phyloP scores from a whole-genome alignment of 345 rosid species.

The Gossypium thurberi region DNA sequence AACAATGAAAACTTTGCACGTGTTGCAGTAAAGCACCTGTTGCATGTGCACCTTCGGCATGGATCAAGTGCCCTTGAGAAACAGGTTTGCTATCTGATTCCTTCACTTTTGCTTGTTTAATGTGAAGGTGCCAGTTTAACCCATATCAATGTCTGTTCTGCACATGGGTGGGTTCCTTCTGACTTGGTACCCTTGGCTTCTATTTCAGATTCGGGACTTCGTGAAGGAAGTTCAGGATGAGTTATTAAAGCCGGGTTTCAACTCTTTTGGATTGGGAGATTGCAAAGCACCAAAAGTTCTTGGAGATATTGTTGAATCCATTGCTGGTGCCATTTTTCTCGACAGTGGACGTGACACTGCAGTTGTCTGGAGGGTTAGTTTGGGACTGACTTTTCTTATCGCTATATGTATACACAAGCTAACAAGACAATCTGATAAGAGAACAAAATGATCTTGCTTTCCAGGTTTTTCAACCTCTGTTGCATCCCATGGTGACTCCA shows the following conservation, averaged over 20 bases:
- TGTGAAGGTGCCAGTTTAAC: neutral
- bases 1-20: constrained; percentile 98
- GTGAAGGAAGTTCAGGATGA: constrained; percentile 83
- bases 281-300: constrained; percentile 99
- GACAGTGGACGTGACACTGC: constrained; percentile 72
- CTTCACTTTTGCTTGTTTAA: neutral
- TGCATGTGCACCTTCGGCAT: constrained; percentile 83
- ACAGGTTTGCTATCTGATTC: constrained; percentile 49
- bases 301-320: constrained; percentile 92
- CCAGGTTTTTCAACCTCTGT: constrained; percentile 88
- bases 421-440: constrained; percentile 4
- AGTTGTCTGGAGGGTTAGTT: constrained; percentile 84
- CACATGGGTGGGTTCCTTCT: constrained; percentile 6
- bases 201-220: constrained; percentile 78
- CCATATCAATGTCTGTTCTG: neutral
- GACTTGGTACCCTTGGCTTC: constrained; percentile 13
- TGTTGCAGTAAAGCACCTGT: constrained; percentile 90
- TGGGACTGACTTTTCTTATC: neutral
- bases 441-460: neutral
- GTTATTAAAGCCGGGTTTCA: constrained; percentile 76
- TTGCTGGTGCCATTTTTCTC: constrained; percentile 95
- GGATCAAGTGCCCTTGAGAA: constrained; percentile 97
- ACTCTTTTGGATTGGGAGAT: constrained; percentile 96
- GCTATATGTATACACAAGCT: neutral
- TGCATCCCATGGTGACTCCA: constrained; percentile 98